phyloP scores from a whole-genome alignment of 768 basidiomycete species.

The Russula griseocarnosa region DNA sequence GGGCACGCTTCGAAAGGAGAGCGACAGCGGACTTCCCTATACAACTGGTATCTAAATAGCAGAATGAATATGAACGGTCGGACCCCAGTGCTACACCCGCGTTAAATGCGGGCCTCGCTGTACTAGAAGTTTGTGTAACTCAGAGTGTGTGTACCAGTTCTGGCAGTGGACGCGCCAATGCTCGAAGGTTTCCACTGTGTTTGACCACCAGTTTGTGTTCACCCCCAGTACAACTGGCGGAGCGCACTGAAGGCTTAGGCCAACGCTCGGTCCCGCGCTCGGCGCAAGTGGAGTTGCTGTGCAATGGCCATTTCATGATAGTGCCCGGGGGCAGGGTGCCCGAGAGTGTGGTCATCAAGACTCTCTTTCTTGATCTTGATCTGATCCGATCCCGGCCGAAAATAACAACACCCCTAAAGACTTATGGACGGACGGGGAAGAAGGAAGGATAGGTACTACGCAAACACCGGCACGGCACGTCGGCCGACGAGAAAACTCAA shows the following conservation, averaged over 20 bases:
- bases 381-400: too few species aligned
- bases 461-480: neutral
- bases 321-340: neutral
- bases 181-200: neutral
- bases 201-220: neutral
- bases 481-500: neutral
- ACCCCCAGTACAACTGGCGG: too few species aligned
- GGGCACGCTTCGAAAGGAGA: too few species aligned
- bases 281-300: neutral
- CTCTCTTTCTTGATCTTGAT: neutral
- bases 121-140: too few species aligned
- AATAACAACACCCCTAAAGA: neutral
- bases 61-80: too few species aligned
- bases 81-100: too few species aligned
- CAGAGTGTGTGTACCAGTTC: neutral
- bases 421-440: neutral
- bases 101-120: too few species aligned
- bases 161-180: neutral
- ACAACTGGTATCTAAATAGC: too few species aligned
- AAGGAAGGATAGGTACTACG: too few species aligned
- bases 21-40: too few species aligned
- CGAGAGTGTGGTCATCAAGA: neutral
- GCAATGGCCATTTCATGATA: neutral
- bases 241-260: too few species aligned
- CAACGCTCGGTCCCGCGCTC: neutral